Evolutionary conservation across 164 flowering plant genomes (phyloP).

Genomic region (Warburgia ugandensis): DNA sequence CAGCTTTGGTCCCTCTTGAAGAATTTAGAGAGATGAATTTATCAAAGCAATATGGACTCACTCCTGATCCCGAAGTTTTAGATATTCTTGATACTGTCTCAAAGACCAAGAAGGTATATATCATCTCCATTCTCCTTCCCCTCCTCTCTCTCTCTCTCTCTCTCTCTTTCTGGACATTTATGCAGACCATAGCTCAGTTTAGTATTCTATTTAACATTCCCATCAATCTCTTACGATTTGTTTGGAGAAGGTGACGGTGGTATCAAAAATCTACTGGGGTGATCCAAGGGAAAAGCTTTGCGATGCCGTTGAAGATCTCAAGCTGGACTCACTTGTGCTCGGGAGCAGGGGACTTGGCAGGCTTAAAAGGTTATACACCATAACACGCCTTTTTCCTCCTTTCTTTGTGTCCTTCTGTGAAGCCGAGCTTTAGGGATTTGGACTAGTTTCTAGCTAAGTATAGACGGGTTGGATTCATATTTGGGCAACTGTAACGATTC

Average conservation of each 20-base stretch:
- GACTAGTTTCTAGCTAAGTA: no score
- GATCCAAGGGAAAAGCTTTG: constrained; percentile 71
- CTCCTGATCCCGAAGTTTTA: constrained; percentile 46
- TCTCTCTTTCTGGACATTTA: no score
- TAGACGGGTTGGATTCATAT: no score
- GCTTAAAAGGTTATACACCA: constrained; percentile 36
- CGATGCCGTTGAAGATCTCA: constrained; percentile 59
- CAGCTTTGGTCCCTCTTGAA: constrained; percentile 64
- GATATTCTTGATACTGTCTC: constrained; percentile 46
- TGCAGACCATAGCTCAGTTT: no score
- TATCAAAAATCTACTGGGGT: constrained; percentile 69
- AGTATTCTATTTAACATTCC: no score
- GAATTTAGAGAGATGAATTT: constrained; percentile 41
- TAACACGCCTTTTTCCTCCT: not conserved
- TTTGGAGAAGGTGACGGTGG: constrained; percentile 40
- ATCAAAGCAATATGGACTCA: constrained; percentile 46
- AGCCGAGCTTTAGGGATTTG: no score
- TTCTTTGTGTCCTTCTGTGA: not conserved
- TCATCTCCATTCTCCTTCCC: not conserved
- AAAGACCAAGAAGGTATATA: constrained; percentile 38
- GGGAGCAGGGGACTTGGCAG: constrained; percentile 68
- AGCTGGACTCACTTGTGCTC: constrained; percentile 51
- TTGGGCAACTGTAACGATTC: no score
- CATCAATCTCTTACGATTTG: no score
- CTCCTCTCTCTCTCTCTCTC: no score